Conservation (phyloP, 176 grass and related monocot species). For the Zea luxurians region DNA sequence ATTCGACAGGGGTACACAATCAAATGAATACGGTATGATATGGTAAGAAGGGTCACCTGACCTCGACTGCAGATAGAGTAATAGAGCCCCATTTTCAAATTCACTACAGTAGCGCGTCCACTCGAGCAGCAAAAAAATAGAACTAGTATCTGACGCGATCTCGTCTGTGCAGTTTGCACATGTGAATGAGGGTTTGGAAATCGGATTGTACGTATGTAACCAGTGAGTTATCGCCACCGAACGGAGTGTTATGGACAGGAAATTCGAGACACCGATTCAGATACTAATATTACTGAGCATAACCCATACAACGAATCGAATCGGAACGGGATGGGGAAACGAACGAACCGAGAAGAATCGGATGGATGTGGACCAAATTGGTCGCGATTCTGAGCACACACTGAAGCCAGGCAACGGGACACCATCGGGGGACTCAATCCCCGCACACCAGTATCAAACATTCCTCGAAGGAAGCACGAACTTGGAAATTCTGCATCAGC, state of each 20-base stretch:
- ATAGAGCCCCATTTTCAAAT: not conserved
- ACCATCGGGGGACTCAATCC: not conserved
- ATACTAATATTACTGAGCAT: no score
- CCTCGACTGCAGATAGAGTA: not conserved
- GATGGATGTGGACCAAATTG: not conserved
- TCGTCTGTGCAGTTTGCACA: not conserved
- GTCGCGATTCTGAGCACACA: not conserved
- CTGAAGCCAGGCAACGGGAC: not conserved
- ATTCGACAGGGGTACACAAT: not conserved
- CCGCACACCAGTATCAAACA: not conserved
- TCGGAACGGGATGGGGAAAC: not conserved
- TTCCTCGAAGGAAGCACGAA: not conserved
- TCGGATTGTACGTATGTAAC: not conserved
- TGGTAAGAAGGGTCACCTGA: not conserved
- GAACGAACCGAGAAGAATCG: not conserved
- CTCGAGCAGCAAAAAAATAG: not conserved
- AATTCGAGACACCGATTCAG: not conserved
- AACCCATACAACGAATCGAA: not conserved
- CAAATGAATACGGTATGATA: not conserved
- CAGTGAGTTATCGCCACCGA: not conserved
- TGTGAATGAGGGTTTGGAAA: not conserved
- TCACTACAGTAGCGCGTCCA: not conserved
- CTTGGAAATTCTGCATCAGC: not conserved
- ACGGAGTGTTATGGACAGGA: not conserved
- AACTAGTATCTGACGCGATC: no score